Evolutionary conservation across 768 basidiomycete species (phyloP).

Genomic region (Paxillus ammoniavirescens): DNA sequence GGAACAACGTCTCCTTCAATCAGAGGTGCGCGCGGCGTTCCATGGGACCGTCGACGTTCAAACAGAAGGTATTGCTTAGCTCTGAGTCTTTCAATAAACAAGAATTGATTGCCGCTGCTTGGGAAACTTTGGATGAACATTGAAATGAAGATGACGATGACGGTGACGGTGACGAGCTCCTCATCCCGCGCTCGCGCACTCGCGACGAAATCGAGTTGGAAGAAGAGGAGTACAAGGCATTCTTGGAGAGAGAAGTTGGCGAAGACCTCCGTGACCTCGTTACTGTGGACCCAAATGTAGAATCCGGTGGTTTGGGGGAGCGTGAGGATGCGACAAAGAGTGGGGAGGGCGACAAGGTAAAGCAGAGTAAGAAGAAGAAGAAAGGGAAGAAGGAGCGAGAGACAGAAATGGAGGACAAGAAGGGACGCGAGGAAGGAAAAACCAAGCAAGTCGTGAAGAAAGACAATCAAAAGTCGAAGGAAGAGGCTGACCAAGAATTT

Average conservation of each 20-base stretch:
- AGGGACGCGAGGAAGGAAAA: constrained; percentile 17
- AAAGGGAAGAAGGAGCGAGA: constrained; percentile 31
- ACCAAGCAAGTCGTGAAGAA: constrained; percentile 21
- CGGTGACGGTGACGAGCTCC: constrained; percentile 67
- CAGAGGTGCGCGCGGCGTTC: constrained; percentile 86
- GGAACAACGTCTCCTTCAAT: constrained; percentile 72
- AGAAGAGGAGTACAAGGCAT: constrained; percentile 83
- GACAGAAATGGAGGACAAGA: constrained; percentile 29
- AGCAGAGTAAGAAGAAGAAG: constrained; percentile 35
- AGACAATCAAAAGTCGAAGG: constrained; percentile 38
- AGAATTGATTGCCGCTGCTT: not conserved
- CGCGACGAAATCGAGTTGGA: constrained; percentile 75
- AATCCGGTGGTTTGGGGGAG: constrained; percentile 17
- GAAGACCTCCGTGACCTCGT: constrained; percentile 69
- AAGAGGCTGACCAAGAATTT: constrained; percentile 81
- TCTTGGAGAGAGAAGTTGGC: constrained; percentile 80
- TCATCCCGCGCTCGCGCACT: constrained; percentile 74
- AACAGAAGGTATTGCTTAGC: constrained; percentile 11
- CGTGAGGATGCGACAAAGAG: constrained; percentile 31
- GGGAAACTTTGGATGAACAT: not conserved
- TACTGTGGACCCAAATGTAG: constrained; percentile 39
- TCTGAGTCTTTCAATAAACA: not conserved
- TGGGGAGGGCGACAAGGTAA: constrained; percentile 21
- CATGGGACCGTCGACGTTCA: constrained; percentile 38
- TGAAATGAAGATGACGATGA: constrained; percentile 42